These are phyloP conservation scores for Erysimum cheiranthoides DNA, from an alignment of 345 rosid genomes.

Conservation along the genomic window DNA sequence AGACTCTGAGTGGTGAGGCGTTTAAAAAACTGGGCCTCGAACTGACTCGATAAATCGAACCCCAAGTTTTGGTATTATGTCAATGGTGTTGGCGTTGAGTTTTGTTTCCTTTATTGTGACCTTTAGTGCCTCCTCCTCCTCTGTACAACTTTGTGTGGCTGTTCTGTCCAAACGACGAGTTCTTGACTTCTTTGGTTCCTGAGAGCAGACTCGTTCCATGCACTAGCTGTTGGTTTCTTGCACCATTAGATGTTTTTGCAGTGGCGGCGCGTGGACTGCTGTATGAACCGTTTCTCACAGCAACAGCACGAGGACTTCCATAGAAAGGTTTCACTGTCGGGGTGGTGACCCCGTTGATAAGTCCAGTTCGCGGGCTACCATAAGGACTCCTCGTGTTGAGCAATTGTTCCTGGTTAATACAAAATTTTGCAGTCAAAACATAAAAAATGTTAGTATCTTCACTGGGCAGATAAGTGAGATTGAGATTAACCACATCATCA, in stretches of 20 bases:
- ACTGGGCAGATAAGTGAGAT: background rate
- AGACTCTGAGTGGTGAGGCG: slow-evolving; percentile 25
- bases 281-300: slow-evolving; percentile 29
- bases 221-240: slow-evolving; percentile 43
- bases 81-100: slow-evolving; percentile 39
- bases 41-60: background rate
- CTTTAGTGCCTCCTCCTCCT: slow-evolving; percentile 38
- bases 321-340: slow-evolving; percentile 24
- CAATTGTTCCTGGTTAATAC: slow-evolving; percentile 35
- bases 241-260: slow-evolving; percentile 22
- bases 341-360: slow-evolving; percentile 13
- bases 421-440: slow-evolving; percentile 17
- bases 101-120: slow-evolving; percentile 38
- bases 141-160: slow-evolving; percentile 38
- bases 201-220: slow-evolving; percentile 41
- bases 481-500: background rate
- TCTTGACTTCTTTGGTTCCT: slow-evolving; percentile 34
- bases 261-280: slow-evolving; percentile 14
- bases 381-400: slow-evolving; percentile 34
- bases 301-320: slow-evolving; percentile 32
- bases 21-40: slow-evolving; percentile 35
- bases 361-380: slow-evolving; percentile 37
- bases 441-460: background rate
- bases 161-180: slow-evolving; percentile 32
- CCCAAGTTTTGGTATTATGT: slow-evolving; percentile 14